Conservation (phyloP, 2,329 filamentous ascomycete genomes). For the Penicillium sumatraense region DNA sequence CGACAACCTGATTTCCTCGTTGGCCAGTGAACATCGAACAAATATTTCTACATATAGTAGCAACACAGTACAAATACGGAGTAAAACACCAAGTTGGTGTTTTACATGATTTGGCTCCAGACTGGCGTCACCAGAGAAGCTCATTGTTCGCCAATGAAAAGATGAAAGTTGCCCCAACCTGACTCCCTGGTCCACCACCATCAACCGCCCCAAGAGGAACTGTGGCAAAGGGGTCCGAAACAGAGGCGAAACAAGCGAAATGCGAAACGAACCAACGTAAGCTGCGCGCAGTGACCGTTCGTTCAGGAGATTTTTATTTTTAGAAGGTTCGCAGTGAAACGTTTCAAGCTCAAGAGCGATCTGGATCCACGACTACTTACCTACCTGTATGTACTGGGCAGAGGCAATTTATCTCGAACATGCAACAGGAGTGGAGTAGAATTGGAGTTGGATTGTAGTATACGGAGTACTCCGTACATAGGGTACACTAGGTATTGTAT, state of each 20-base stretch:
- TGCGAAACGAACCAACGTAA: slow-evolving; percentile 13
- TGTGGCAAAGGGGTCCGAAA: slow-evolving; percentile 16
- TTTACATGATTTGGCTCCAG: not conserved
- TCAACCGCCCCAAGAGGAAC: not conserved
- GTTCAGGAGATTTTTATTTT: slow-evolving; percentile 13
- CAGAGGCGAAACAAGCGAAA: slow-evolving; percentile 16
- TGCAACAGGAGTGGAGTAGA: not conserved
- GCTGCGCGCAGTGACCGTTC: slow-evolving; percentile 3
- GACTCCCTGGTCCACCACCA: not conserved
- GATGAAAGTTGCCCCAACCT: not conserved
- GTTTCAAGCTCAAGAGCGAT: slow-evolving; percentile 5
- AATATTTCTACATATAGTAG: no score
- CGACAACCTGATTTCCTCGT: not conserved
- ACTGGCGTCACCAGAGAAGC: not conserved
- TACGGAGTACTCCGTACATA: not conserved
- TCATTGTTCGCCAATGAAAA: not conserved
- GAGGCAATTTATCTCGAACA: slow-evolving; percentile 9
- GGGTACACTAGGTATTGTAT: no score
- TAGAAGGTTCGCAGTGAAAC: slow-evolving; percentile 15
- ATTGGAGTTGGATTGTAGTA: not conserved
- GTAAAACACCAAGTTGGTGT: no score
- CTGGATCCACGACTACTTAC: slow-evolving; percentile 1
- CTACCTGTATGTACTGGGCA: no score
- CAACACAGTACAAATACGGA: no score
- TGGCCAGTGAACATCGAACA: not conserved